A percentile compares a stretch with the other conserved stretches of the same genome.
phyloP scores from a whole-genome alignment of 1,284 basidiomycete species.

The Taiwanofungus camphoratus region DNA sequence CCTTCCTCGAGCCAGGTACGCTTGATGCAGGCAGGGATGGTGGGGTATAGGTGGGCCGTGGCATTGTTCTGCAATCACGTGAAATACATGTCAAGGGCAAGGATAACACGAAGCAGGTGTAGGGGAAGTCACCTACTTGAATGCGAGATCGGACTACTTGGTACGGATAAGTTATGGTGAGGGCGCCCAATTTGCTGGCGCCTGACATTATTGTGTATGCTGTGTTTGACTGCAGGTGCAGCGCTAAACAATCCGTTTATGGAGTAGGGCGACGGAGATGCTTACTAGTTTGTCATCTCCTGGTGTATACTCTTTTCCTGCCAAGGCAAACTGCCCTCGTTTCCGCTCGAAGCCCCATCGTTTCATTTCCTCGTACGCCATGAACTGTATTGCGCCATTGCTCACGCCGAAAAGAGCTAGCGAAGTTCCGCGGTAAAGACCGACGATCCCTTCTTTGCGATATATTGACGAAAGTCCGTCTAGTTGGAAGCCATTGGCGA shows the following conservation, averaged over 20 bases:
- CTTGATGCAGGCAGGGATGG: slow-evolving; percentile 75
- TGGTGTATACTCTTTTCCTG: slow-evolving; percentile 61
- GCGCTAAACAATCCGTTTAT: no score
- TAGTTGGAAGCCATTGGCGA: slow-evolving; percentile 25
- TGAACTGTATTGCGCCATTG: slow-evolving; percentile 96
- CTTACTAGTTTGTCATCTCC: slow-evolving; percentile 82
- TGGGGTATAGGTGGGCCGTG: slow-evolving; percentile 63
- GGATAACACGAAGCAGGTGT: no score
- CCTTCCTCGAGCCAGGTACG: slow-evolving; percentile 84
- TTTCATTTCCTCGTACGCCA: slow-evolving; percentile 96
- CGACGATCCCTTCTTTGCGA: slow-evolving; percentile 69
- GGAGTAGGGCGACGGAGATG: not conserved
- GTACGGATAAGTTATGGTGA: slow-evolving; percentile 91
- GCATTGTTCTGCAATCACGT: slow-evolving; percentile 50
- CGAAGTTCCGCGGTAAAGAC: slow-evolving; percentile 84
- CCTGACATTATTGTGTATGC: slow-evolving; percentile 94
- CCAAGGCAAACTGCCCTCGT: slow-evolving; percentile 47
- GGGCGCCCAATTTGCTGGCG: slow-evolving; percentile 82
- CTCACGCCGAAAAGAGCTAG: slow-evolving; percentile 91
- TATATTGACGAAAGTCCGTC: slow-evolving; percentile 76
- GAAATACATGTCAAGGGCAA: not conserved
- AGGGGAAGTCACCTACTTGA: slow-evolving; percentile 53
- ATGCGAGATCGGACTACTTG: slow-evolving; percentile 95
- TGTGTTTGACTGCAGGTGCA: slow-evolving; percentile 76
- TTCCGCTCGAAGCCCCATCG: slow-evolving; percentile 80